These are phyloP conservation scores for Umbellularia californica DNA, from an alignment of 164 flowering plant species.

Conservation along the genomic window DNA sequence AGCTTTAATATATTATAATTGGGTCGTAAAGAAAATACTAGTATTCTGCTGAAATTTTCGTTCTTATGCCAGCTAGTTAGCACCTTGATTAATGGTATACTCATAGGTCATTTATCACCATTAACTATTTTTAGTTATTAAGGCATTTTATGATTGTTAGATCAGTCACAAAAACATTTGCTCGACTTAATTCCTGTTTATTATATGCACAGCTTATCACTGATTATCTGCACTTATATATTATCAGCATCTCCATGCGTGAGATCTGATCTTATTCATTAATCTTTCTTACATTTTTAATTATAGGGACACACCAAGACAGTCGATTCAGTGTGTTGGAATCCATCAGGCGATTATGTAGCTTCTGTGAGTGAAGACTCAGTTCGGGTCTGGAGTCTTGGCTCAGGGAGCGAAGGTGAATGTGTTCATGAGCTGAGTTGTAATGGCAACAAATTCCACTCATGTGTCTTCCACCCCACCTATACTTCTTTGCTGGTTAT, in stretches of 20 bases:
- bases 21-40: background rate
- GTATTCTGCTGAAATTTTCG: background rate
- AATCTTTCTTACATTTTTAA: background rate
- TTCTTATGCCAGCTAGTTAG: background rate
- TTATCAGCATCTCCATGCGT: background rate
- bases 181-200: background rate
- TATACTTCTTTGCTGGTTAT: constrained; percentile 51
- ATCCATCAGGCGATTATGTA: constrained; percentile 59
- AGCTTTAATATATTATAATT: too few species aligned
- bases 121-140: background rate
- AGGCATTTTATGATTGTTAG: background rate
- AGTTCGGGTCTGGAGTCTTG: constrained; percentile 65
- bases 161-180: background rate
- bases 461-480: constrained; percentile 73
- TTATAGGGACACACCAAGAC: constrained; percentile 56
- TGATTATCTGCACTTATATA: too few species aligned
- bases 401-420: constrained; percentile 48
- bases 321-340: constrained; percentile 68
- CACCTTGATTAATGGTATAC: background rate
- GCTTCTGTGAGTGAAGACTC: constrained; percentile 75
- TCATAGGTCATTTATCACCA: background rate
- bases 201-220: background rate
- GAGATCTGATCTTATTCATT: background rate
- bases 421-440: constrained; percentile 63
- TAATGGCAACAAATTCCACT: constrained; percentile 48